Evolutionary conservation across 1,139 yeast species (phyloP).

Genomic region (Torulaspora globosa): DNA sequence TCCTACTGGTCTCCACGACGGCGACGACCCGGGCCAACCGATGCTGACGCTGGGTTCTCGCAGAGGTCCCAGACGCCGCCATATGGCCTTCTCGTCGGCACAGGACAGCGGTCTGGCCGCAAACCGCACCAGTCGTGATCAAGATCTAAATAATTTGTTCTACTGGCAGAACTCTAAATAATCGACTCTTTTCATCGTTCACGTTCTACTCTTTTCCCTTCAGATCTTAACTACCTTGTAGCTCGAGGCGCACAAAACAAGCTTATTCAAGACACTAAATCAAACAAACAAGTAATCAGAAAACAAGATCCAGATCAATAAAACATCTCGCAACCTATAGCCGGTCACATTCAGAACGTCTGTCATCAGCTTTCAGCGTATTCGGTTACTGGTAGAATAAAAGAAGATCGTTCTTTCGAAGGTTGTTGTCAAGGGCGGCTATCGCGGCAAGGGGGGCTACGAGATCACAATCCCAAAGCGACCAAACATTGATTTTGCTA

Average conservation of each 20-base stretch:
- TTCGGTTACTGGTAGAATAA: neutral
- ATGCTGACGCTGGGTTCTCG: slow-evolving; percentile 10
- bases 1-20: neutral
- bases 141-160: slow-evolving; percentile 23
- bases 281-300: neutral
- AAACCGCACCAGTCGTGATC: slow-evolving; percentile 7
- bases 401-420: neutral
- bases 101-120: neutral
- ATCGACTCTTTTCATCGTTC: neutral
- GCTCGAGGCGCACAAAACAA: slow-evolving; percentile 1
- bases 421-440: neutral
- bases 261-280: neutral
- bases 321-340: neutral
- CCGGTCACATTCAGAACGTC: neutral
- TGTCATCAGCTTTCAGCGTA: neutral
- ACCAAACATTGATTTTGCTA: neutral
- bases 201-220: neutral
- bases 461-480: neutral
- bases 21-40: slow-evolving; percentile 4
- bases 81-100: slow-evolving; percentile 5
- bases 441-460: neutral
- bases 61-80: slow-evolving; percentile 14
- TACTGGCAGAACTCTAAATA: slow-evolving; percentile 31
- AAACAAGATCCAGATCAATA: neutral
- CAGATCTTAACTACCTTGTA: neutral